Conservation (phyloP, 192 early-diverging fungal species). For the Spinellus fusiger region DNA sequence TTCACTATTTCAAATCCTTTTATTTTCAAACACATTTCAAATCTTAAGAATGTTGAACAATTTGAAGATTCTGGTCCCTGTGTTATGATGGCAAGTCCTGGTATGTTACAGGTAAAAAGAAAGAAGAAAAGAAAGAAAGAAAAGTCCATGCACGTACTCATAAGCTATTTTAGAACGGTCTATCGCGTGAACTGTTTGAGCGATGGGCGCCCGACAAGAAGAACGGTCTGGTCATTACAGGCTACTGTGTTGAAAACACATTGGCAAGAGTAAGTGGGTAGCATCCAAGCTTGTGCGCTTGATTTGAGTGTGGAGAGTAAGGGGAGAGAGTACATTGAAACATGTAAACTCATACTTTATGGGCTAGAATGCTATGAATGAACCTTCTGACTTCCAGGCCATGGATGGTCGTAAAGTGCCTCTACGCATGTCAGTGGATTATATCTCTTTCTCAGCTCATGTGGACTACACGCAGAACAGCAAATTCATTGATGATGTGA, state of each 20-base stretch:
- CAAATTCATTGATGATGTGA: constrained; percentile 93
- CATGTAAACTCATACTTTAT: neutral
- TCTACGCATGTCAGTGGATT: constrained; percentile 79
- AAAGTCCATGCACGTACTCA: neutral
- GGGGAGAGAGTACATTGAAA: neutral
- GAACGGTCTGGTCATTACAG: constrained; percentile 92
- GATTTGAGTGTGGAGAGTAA: neutral
- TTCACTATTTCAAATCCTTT: constrained; percentile 88
- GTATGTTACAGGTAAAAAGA: constrained; percentile 81
- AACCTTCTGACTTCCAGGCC: constrained; percentile 77
- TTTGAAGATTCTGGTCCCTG: constrained; percentile 96
- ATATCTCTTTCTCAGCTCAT: constrained; percentile 97
- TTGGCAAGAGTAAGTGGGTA: constrained; percentile 64
- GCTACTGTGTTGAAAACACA: constrained; percentile 97
- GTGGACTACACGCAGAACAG: constrained; percentile 97
- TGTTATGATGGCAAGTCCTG: constrained; percentile 98
- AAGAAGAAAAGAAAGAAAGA: neutral
- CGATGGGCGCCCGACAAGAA: constrained; percentile 88
- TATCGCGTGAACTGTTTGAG: constrained; percentile 93
- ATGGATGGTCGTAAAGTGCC: constrained; percentile 79
- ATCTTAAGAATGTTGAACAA: constrained; percentile 76
- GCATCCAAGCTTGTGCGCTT: neutral
- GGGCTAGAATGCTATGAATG: constrained; percentile 58
- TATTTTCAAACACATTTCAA: constrained; percentile 91
- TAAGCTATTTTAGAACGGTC: constrained; percentile 56